phyloP scores from a whole-genome alignment of 2,329 filamentous ascomycete species.

The Purpureocillium lavendulum region DNA sequence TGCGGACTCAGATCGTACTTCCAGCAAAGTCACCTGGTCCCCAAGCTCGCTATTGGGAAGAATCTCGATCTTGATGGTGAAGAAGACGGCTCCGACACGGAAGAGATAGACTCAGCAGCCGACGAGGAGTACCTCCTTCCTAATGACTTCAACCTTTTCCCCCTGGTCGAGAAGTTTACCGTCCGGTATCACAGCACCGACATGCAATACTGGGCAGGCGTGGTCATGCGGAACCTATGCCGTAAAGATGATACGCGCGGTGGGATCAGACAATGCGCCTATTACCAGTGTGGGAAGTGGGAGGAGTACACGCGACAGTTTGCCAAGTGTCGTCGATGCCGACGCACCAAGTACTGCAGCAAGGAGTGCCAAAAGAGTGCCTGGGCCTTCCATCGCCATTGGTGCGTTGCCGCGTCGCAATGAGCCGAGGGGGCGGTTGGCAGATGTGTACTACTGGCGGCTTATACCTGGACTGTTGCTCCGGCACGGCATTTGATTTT shows the following conservation, averaged over 20 bases:
- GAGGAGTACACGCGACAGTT: slow-evolving; percentile 95
- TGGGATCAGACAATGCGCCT: slow-evolving; percentile 93
- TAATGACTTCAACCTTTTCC: slow-evolving; percentile 97
- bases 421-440: slow-evolving; percentile 16
- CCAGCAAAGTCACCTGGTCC: slow-evolving; percentile 88
- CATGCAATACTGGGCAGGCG: slow-evolving; percentile 99
- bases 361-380: slow-evolving; percentile 99
- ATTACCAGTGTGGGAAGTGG: slow-evolving; percentile 98
- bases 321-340: slow-evolving; percentile 92
- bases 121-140: slow-evolving; percentile 84
- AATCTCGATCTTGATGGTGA: slow-evolving; percentile 75
- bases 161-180: slow-evolving; percentile 95
- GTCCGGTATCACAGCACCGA: slow-evolving; percentile 90
- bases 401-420: slow-evolving; percentile 74
- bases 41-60: slow-evolving; percentile 79
- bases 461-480: background rate
- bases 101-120: slow-evolving; percentile 50
- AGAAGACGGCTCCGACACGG: slow-evolving; percentile 31
- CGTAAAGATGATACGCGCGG: slow-evolving; percentile 93
- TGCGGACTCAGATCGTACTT: slow-evolving; percentile 95
- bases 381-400: slow-evolving; percentile 96
- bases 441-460: background rate
- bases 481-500: background rate
- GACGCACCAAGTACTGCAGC: slow-evolving; percentile 97
- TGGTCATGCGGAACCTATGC: slow-evolving; percentile 97